Evolutionary conservation across 1,284 basidiomycete species (phyloP).

Genomic region (Wallemia hederae): DNA sequence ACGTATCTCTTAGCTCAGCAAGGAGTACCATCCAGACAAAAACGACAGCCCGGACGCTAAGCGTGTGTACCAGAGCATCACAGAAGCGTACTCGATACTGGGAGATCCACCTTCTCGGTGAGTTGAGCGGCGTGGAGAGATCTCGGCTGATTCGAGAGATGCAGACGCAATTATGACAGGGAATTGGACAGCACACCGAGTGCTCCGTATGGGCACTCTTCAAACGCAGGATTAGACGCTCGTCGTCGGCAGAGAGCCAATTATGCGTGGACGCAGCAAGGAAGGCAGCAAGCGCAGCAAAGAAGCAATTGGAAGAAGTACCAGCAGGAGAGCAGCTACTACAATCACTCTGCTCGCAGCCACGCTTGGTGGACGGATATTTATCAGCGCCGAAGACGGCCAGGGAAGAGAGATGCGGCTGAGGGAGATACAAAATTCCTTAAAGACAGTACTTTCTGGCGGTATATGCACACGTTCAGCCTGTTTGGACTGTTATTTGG

Average conservation of each 20-base stretch:
- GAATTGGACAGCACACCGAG: neutral
- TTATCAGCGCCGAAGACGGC: neutral
- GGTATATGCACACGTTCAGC: neutral
- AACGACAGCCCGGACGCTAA: conserved; percentile 18
- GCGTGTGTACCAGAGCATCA: conserved; percentile 21
- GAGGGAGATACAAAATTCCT: neutral
- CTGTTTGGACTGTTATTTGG: neutral
- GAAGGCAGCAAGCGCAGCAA: neutral
- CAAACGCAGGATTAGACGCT: neutral
- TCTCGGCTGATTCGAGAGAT: neutral
- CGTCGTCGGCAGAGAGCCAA: neutral
- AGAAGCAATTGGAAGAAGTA: neutral
- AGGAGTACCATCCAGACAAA: conserved; percentile 23
- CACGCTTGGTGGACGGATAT: neutral
- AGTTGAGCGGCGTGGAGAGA: conserved; percentile 4
- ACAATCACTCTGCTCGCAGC: neutral
- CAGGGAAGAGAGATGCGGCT: neutral
- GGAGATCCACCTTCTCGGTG: conserved; percentile 23
- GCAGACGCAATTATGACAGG: neutral
- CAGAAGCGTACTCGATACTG: conserved; percentile 23
- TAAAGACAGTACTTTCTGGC: neutral
- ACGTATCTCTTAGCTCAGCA: conserved; percentile 19
- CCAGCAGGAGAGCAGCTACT: neutral
- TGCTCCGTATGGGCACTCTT: neutral
- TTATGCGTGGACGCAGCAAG: neutral